Evolutionary conservation across 2,329 filamentous ascomycete species (phyloP).

Genomic region (Apiospora aurea): DNA sequence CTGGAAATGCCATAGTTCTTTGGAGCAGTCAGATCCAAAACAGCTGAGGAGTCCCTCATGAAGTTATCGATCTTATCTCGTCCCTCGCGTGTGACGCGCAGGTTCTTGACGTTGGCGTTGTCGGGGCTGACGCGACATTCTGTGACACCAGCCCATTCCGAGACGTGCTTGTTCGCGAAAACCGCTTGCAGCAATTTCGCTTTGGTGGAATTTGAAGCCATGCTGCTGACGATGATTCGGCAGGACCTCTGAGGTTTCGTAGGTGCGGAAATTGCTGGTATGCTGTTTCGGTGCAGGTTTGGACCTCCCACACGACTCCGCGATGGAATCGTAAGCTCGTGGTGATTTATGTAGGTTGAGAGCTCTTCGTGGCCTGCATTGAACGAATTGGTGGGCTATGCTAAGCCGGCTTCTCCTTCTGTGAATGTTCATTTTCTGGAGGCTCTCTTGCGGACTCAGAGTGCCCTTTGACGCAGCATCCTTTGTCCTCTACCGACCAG

Average conservation of each 20-base stretch:
- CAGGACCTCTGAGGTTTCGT: not conserved
- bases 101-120: not conserved
- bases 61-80: not conserved
- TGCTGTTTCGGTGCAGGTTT: not conserved
- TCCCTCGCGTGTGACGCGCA: not conserved
- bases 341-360: not conserved
- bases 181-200: not conserved
- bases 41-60: not conserved
- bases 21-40: not conserved
- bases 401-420: too few relatives aligned
- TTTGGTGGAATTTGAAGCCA: not conserved
- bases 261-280: not conserved
- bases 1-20: not conserved
- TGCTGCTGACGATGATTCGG: not conserved
- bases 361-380: not conserved
- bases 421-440: not conserved
- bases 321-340: not conserved
- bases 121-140: not conserved
- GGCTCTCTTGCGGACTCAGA: not conserved
- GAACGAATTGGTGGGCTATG: not conserved
- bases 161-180: not conserved
- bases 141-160: not conserved
- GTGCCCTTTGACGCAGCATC: not conserved
- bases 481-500: not conserved
- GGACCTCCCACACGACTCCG: not conserved